Evolutionary conservation across 768 basidiomycete species (phyloP).

Genomic region (Lyophyllum decastes): DNA sequence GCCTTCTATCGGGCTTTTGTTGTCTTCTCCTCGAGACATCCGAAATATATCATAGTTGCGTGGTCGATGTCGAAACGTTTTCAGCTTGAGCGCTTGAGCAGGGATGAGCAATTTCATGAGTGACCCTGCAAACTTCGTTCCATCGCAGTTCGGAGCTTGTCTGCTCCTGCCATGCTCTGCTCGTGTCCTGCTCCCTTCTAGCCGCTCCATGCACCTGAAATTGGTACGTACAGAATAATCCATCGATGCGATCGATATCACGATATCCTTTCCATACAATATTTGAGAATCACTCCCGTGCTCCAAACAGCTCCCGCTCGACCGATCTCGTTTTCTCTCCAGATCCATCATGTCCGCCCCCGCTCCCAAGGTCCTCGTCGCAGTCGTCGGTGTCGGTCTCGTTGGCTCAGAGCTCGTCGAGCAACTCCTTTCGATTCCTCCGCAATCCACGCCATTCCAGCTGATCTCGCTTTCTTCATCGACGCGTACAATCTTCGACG

Average conservation of each 20-base stretch:
- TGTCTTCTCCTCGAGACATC: too few relatives aligned
- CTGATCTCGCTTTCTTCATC: slow-evolving; percentile 74
- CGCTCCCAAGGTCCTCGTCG: slow-evolving; percentile 49
- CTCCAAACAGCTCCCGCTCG: not conserved
- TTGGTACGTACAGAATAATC: not conserved
- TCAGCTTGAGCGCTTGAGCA: not conserved
- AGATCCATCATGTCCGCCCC: slow-evolving; percentile 17
- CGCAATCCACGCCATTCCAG: slow-evolving; percentile 54
- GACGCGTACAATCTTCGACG: slow-evolving; percentile 55
- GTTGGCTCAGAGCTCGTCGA: slow-evolving; percentile 87
- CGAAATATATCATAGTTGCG: too few relatives aligned
- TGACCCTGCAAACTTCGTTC: not conserved
- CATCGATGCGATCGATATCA: slow-evolving; percentile 14
- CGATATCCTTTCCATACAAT: slow-evolving; percentile 9
- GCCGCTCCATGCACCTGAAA: not conserved
- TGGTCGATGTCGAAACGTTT: too few relatives aligned
- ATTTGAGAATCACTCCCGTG: slow-evolving; percentile 3
- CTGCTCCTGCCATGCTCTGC: not conserved
- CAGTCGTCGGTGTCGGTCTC: slow-evolving; percentile 89
- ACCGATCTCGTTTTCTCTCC: slow-evolving; percentile 10
- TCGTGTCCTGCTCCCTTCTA: not conserved
- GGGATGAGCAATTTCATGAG: not conserved
- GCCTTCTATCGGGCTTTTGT: too few relatives aligned
- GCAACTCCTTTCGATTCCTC: slow-evolving; percentile 72
- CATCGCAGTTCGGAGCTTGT: not conserved